A percentile compares a stretch with the other conserved stretches of the same genome.
These are phyloP conservation scores for Myriosclerotinia scirpicola DNA, from an alignment of 2,329 filamentous ascomycete species.

Conservation along the genomic window DNA sequence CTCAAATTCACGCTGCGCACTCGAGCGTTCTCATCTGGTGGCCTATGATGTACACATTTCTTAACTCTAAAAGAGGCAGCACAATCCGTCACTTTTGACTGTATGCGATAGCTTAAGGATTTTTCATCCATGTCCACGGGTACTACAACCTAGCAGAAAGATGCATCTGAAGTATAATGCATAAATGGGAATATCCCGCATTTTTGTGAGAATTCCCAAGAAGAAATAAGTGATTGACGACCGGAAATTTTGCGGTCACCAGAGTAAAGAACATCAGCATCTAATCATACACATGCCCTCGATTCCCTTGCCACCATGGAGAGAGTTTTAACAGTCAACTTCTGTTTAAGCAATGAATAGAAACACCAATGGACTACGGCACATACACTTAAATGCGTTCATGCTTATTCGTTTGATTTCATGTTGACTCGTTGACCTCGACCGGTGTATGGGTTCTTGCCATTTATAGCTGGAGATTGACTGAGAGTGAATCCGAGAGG, in stretches of 20 bases:
- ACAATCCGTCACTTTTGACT: too few relatives aligned
- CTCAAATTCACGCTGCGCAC: too few relatives aligned
- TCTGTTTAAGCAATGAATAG: too few relatives aligned
- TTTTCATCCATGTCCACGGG: too few relatives aligned
- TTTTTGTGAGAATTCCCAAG: too few relatives aligned
- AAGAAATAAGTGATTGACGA: neutral
- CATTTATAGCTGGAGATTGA: neutral
- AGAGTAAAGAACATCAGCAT: neutral
- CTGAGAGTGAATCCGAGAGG: neutral
- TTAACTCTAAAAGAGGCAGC: too few relatives aligned
- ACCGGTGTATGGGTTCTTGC: neutral
- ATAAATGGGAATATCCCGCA: neutral
- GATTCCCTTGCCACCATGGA: neutral
- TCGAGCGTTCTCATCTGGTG: too few relatives aligned
- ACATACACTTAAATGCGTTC: neutral
- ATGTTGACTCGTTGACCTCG: neutral
- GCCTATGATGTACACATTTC: too few relatives aligned
- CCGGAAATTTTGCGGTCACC: neutral
- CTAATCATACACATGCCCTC: neutral
- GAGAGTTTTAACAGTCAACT: neutral
- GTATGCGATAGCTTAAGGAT: too few relatives aligned
- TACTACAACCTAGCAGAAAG: too few relatives aligned
- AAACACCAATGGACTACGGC: neutral
- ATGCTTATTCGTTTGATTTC: neutral
- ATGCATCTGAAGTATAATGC: neutral